These are phyloP conservation scores for Thraustochytrium sp. DNA, from an alignment of 352 stramenopile genomes.

Conservation along the genomic window DNA sequence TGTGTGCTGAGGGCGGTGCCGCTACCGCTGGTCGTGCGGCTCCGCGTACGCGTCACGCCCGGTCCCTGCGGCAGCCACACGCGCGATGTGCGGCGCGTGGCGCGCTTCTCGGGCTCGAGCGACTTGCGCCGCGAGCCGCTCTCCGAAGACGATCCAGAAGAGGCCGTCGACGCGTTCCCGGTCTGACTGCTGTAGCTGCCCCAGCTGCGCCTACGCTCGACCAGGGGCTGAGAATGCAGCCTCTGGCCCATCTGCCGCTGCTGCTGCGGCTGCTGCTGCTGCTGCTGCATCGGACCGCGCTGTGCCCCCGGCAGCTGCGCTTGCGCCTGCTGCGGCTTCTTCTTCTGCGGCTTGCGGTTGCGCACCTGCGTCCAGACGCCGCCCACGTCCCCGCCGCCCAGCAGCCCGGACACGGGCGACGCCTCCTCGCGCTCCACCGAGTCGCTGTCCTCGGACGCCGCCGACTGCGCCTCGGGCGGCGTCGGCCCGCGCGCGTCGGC, in stretches of 20 bases:
- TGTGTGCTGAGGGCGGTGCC: not conserved
- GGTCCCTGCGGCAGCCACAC: not conserved
- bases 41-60: too few relatives aligned
- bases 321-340: not conserved
- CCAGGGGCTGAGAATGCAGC: too few relatives aligned
- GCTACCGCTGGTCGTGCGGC: not conserved
- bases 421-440: not conserved
- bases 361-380: slow-evolving; percentile 32
- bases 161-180: not conserved
- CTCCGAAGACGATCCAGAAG: not conserved
- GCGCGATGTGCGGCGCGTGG: not conserved
- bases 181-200: not conserved
- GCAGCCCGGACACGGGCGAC: too few relatives aligned
- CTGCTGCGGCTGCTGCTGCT: too few relatives aligned
- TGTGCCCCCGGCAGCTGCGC: not conserved
- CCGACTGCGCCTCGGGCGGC: too few relatives aligned
- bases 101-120: not conserved
- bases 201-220: not conserved
- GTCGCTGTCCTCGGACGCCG: not conserved
- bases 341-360: slow-evolving; percentile 1
- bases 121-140: not conserved
- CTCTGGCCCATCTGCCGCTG: too few relatives aligned
- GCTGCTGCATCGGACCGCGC: too few relatives aligned
- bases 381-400: not conserved
- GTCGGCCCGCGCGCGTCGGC: not conserved